These are phyloP conservation scores for Saccharomyces pastorianus DNA, from an alignment of 1,139 yeast genomes.

Conservation along the genomic window DNA sequence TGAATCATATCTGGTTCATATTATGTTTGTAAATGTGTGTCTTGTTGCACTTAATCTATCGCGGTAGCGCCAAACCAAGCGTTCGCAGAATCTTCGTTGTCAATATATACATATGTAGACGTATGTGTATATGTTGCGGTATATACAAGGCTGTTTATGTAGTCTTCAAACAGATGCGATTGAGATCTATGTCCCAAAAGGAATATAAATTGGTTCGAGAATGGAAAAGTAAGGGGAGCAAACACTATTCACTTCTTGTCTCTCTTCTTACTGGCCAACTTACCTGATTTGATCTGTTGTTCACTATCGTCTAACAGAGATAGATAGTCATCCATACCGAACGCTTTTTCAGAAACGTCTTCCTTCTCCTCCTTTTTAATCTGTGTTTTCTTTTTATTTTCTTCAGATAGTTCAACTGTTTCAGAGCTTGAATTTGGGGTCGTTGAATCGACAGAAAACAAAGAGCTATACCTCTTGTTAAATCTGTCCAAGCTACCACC, in stretches of 20 bases:
- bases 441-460: conserved; percentile 37
- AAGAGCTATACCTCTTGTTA: conserved; percentile 58
- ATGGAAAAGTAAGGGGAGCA: not conserved
- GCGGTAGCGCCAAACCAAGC: not conserved
- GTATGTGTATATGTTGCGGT: not conserved
- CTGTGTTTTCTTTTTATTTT: conserved; percentile 15
- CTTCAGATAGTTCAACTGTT: conserved; percentile 12
- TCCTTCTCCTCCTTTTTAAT: conserved; percentile 9
- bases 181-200: not conserved
- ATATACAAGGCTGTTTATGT: not conserved
- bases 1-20: not conserved
- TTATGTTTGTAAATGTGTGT: not conserved
- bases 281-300: conserved; percentile 56
- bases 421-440: conserved; percentile 13
- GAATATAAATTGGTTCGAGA: not conserved
- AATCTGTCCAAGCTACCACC: conserved; percentile 82
- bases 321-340: conserved; percentile 46
- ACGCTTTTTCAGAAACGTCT: conserved; percentile 16
- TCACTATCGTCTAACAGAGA: conserved; percentile 58
- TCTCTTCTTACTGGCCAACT: conserved; percentile 46
- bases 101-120: not conserved
- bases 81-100: not conserved
- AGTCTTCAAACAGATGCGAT: not conserved
- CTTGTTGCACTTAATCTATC: not conserved
- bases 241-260: conserved; percentile 26